These are phyloP conservation scores for Leptodontidium sp. DNA, from an alignment of 2,329 filamentous ascomycete genomes.

Conservation along the genomic window DNA sequence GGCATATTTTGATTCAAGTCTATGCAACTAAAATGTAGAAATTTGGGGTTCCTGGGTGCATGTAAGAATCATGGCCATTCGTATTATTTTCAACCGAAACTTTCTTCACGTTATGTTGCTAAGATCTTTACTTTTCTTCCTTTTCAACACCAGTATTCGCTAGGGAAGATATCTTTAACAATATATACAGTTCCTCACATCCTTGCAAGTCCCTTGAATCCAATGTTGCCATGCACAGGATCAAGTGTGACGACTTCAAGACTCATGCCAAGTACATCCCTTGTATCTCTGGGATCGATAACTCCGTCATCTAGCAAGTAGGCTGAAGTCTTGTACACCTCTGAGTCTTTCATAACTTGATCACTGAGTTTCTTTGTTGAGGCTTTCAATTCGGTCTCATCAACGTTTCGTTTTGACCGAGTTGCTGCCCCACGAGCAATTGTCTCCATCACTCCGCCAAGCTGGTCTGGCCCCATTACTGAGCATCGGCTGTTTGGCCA, in stretches of 20 bases:
- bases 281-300: conserved; percentile 50
- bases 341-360: conserved; percentile 46
- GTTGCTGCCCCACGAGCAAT: conserved; percentile 42
- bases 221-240: conserved; percentile 40
- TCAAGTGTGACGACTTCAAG: conserved; percentile 46
- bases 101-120: too few species aligned
- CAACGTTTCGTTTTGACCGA: conserved; percentile 39
- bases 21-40: too few species aligned
- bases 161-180: too few species aligned
- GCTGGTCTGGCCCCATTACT: conserved; percentile 53
- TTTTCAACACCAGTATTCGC: too few species aligned
- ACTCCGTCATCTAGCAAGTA: conserved; percentile 49
- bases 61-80: too few species aligned
- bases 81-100: too few species aligned
- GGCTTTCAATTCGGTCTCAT: conserved; percentile 41
- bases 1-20: too few species aligned
- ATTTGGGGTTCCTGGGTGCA: too few species aligned
- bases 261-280: conserved; percentile 50
- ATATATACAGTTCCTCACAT: conserved; percentile 1
- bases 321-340: conserved; percentile 48
- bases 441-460: conserved; percentile 51
- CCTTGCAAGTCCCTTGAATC: conserved; percentile 24
- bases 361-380: conserved; percentile 42
- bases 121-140: too few species aligned
- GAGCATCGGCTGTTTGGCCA: conserved; percentile 52